phyloP scores from a whole-genome alignment of 1,139 yeast species.

The Diutina pseudorugosa region DNA sequence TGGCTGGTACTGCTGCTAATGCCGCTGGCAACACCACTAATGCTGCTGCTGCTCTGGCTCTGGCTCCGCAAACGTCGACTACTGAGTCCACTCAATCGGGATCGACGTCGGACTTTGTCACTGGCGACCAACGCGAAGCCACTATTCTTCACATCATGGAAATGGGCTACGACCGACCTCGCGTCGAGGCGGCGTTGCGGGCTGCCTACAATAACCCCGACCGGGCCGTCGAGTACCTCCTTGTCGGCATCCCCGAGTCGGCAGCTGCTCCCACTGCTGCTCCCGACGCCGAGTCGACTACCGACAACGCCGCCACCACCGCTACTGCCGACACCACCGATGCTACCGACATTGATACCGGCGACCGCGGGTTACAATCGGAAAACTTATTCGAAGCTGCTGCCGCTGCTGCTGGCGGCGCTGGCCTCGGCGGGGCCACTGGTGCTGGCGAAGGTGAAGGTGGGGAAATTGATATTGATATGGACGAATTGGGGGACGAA shows the following conservation, averaged over 20 bases:
- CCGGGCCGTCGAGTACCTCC: conserved; percentile 89
- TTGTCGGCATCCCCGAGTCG: conserved; percentile 81
- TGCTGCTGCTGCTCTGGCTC: conserved; percentile 13
- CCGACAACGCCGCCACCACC: background rate
- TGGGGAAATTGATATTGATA: conserved; percentile 12
- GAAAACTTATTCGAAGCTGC: conserved; percentile 14
- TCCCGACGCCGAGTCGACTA: conserved; percentile 5
- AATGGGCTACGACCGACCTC: conserved; percentile 88
- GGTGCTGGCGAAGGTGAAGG: conserved; percentile 13
- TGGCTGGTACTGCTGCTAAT: conserved; percentile 6
- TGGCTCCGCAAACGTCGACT: conserved; percentile 5
- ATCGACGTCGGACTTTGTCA: conserved; percentile 25
- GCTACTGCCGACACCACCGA: background rate
- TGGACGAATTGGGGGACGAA: conserved; percentile 22
- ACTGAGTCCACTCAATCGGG: conserved; percentile 16
- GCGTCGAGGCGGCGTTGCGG: conserved; percentile 82
- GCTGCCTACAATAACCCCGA: conserved; percentile 98
- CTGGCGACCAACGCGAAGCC: conserved; percentile 54
- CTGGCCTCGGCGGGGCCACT: conserved; percentile 34
- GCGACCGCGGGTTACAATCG: conserved; percentile 3
- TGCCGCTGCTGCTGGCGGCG: conserved; percentile 36
- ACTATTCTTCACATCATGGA: conserved; percentile 78
- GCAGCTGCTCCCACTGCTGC: conserved; percentile 21
- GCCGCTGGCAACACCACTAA: conserved; percentile 11
- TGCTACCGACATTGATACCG: background rate